These are phyloP conservation scores for Nitzschia palea DNA, from an alignment of 108 stramenopile genomes.

Conservation along the genomic window DNA sequence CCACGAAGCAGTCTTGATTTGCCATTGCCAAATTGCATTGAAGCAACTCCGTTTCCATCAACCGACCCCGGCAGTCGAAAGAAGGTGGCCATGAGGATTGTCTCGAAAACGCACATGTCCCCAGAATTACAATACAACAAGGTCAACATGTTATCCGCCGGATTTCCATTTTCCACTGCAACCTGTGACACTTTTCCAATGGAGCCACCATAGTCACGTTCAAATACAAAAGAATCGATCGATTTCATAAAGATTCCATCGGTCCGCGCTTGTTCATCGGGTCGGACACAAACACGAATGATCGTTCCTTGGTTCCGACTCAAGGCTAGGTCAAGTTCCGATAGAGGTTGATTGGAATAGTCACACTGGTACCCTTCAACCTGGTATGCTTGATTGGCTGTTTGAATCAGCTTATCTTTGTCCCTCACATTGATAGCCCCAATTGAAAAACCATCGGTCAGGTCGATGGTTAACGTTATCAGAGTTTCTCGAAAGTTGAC, in stretches of 20 bases:
- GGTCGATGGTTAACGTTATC: not conserved
- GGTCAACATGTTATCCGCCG: not conserved
- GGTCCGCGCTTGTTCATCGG: conserved; percentile 8
- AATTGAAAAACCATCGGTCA: conserved; percentile 12
- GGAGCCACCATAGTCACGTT: not conserved
- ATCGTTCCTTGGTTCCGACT: not conserved
- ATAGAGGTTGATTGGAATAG: not conserved
- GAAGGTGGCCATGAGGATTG: conserved; percentile 7
- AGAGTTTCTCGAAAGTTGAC: conserved; percentile 9
- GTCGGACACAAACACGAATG: conserved; percentile 4
- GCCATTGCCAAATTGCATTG: conserved; percentile 5
- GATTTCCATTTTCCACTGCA: conserved; percentile 3
- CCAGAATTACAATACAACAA: conserved; percentile 3
- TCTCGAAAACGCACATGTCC: conserved; percentile 7
- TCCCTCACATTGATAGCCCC: not conserved
- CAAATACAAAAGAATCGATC: conserved; percentile 12
- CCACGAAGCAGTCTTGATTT: not conserved
- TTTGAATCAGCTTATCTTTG: conserved; percentile 13
- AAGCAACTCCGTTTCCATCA: not conserved
- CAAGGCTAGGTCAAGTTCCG: not conserved
- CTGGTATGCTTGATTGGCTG: conserved; percentile 15
- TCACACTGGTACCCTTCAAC: conserved; percentile 12
- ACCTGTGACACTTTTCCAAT: not conserved
- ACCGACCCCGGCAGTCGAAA: conserved; percentile 7
- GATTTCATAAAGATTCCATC: conserved; percentile 9